Evolutionary conservation across 2,329 filamentous ascomycete species (phyloP).

Genomic region (Colletotrichum eremochloae): DNA sequence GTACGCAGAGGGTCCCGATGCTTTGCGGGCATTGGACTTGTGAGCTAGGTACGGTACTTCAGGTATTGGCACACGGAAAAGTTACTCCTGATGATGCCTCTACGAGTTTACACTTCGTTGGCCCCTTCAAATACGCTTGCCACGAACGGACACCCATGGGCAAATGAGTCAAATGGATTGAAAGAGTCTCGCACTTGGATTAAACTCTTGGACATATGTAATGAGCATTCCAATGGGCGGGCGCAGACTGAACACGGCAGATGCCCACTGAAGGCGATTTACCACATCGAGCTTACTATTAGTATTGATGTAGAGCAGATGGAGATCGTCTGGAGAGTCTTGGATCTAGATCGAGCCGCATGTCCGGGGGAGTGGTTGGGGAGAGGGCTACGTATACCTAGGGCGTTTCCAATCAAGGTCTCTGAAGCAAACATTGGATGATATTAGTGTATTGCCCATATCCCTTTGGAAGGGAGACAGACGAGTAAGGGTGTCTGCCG

Average conservation of each 20-base stretch:
- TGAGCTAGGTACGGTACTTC: neutral
- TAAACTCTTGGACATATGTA: neutral
- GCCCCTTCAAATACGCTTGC: neutral
- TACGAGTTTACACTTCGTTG: neutral
- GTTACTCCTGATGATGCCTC: no score
- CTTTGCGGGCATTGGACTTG: no score
- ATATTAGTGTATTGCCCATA: neutral
- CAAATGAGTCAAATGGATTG: neutral
- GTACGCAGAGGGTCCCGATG: no score
- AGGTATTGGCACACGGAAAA: no score
- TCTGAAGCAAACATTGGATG: neutral
- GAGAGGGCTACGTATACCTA: neutral
- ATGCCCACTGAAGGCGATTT: neutral
- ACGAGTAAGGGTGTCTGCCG: no score
- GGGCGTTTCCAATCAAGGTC: neutral
- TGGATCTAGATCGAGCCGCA: neutral
- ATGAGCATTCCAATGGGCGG: neutral
- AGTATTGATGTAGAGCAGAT: neutral
- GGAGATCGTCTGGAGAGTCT: neutral
- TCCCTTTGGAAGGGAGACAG: neutral
- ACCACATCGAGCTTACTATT: neutral
- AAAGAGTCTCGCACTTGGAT: neutral
- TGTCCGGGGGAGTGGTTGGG: no score
- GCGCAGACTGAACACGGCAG: neutral
- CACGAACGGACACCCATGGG: neutral